phyloP scores from a whole-genome alignment of 177 flowering plant species.

The Telopea speciosissima region DNA sequence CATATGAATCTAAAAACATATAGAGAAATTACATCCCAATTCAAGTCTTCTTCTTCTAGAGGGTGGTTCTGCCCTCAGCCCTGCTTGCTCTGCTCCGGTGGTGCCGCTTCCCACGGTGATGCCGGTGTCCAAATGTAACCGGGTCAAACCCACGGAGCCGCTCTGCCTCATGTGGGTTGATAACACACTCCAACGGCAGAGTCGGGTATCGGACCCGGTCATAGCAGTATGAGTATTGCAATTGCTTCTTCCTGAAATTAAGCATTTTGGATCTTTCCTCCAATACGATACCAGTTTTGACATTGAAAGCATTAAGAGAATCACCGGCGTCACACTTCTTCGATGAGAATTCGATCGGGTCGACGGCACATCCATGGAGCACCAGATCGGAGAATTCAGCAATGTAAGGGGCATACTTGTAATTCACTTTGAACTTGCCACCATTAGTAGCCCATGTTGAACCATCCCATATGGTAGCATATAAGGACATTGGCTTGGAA shows the following conservation, averaged over 20 bases:
- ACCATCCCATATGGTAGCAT: constrained; percentile 86
- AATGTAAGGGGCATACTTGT: constrained; percentile 67
- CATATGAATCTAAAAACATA: not conserved
- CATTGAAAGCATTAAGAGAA: not conserved
- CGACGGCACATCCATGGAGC: constrained; percentile 69
- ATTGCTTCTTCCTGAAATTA: constrained; percentile 46
- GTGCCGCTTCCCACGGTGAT: constrained; percentile 45
- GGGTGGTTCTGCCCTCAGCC: constrained; percentile 8
- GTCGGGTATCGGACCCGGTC: constrained; percentile 46
- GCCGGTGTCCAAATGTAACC: constrained; percentile 51
- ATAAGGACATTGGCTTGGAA: constrained; percentile 81
- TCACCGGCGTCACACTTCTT: constrained; percentile 26
- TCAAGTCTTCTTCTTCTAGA: not conserved
- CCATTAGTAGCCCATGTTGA: constrained; percentile 84
- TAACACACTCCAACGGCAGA: constrained; percentile 58
- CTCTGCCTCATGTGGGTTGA: constrained; percentile 40
- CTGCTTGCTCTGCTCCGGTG: constrained; percentile 26
- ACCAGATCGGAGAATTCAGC: constrained; percentile 54
- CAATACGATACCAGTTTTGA: constrained; percentile 16
- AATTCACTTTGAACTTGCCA: constrained; percentile 66
- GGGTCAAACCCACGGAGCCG: constrained; percentile 43
- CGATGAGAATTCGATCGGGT: constrained; percentile 46
- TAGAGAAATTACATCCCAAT: not conserved
- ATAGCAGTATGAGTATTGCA: constrained; percentile 78
- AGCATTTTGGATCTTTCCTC: constrained; percentile 44